Evolutionary conservation across 2,329 filamentous ascomycete genomes (phyloP).

Genomic region (Fusarium camptoceras): DNA sequence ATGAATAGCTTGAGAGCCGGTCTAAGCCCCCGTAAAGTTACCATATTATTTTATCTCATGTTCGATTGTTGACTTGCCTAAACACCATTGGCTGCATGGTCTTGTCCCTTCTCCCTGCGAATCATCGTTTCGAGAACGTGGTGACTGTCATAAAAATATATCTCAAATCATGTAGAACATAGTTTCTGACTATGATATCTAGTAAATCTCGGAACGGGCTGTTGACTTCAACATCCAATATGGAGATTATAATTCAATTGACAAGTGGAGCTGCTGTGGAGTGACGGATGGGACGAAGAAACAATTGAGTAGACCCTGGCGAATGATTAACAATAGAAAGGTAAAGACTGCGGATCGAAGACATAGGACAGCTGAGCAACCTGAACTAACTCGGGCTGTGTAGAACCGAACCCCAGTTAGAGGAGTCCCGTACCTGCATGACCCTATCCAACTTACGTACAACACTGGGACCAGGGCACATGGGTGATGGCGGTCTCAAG

Average conservation of each 20-base stretch:
- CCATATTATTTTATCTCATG: neutral
- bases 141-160: neutral
- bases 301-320: neutral
- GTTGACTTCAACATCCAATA: constrained; percentile 8
- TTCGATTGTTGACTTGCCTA: neutral
- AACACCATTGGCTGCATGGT: neutral
- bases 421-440: constrained; percentile 40
- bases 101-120: neutral
- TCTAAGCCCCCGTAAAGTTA: neutral
- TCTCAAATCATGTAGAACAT: neutral
- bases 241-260: neutral
- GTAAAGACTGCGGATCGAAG: neutral
- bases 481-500: constrained; percentile 37
- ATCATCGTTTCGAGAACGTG: neutral
- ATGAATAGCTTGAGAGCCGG: neutral
- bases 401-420: constrained; percentile 8
- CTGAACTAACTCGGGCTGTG: neutral
- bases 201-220: neutral
- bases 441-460: constrained; percentile 23
- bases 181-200: neutral
- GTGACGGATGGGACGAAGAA: constrained; percentile 1
- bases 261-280: constrained; percentile 12
- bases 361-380: neutral
- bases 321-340: neutral
- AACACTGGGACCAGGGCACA: constrained; percentile 37